Base-by-base conservation (phyloP, 2,329 filamentous ascomycete species). In the Rhytidhysteron rufulum region DNA sequence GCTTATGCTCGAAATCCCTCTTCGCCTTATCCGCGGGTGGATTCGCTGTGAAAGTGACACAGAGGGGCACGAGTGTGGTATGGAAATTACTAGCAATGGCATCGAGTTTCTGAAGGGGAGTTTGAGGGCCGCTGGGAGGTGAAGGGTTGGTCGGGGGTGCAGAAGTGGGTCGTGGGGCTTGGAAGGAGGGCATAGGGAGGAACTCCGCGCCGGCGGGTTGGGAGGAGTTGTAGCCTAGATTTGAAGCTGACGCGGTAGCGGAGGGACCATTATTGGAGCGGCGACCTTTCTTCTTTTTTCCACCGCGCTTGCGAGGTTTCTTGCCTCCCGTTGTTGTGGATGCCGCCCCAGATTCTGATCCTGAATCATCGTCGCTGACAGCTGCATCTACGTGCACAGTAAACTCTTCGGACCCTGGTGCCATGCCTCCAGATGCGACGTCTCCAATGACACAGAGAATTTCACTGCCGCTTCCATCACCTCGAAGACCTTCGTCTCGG, bases 1-100 rank as follows among this genome's bases (percentile, higher is more conserved):
- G 83, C 60, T 84, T 82, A 60, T 91, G 83, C 56, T 90, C 85
- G 24, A 88, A 86, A 11, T 78, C 76, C 36, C 78, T 72, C 71
- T 85, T 88, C 62, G 83, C 82, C 29, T 68, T 53, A 11, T 65
- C 57, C 3, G 65, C 59, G 0, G 87, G 86, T 9, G 87, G 83
- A 7, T 74, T 69, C 5, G 67, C 69, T 16, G 77, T 74, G 58
- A 80, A 91, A 18, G 80, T 66, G 4, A 75, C 65, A 52, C 82
- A 86, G 5, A 83, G 60, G 1, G 85, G 85, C n/a, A 83, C 64
- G 47, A 86, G 77, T 39, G 80, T 75, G 20, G 69, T 72, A 32
- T 77, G 73, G 54, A 90, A 86, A 50, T 84, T 79, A 24, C 70
- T 67, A 10, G 78, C 72, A 38, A 91, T 77, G n/a, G 75, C 76